A percentile compares a stretch with the other conserved stretches of the same genome.
Evolutionary conservation across 1,284 basidiomycete species (phyloP).

Genomic region (Schizophyllum commune): DNA sequence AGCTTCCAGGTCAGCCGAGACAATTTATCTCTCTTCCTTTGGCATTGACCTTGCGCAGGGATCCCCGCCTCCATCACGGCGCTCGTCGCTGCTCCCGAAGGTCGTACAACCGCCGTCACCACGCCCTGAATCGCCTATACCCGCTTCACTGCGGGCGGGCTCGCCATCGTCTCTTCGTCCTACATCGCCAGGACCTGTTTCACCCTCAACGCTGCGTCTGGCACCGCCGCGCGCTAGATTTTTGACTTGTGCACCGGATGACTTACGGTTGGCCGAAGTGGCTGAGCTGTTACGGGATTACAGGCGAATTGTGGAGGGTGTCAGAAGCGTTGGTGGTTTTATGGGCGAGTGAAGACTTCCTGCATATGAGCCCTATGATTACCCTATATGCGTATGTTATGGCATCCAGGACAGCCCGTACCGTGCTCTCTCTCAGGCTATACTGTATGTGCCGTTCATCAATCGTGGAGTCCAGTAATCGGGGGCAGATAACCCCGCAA

Average conservation of each 20-base stretch:
- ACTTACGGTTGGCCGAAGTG: slow-evolving; percentile 70
- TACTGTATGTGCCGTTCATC: too few relatives aligned
- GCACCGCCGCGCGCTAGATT: slow-evolving; percentile 60
- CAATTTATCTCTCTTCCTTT: slow-evolving; percentile 2
- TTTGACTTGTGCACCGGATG: slow-evolving; percentile 60
- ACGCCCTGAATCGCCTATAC: slow-evolving; percentile 23
- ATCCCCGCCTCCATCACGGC: slow-evolving; percentile 15
- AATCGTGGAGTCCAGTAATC: too few relatives aligned
- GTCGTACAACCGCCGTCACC: slow-evolving; percentile 14
- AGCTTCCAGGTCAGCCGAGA: slow-evolving; percentile 29
- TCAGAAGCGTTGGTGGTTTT: slow-evolving; percentile 37
- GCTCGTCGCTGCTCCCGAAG: slow-evolving; percentile 34
- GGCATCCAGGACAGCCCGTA: too few relatives aligned
- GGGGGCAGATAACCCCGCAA: too few relatives aligned
- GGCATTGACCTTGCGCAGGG: slow-evolving; percentile 5
- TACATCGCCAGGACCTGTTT: neutral
- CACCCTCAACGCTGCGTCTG: slow-evolving; percentile 14
- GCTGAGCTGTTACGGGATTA: slow-evolving; percentile 71
- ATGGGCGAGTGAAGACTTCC: slow-evolving; percentile 13
- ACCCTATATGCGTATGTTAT: too few relatives aligned
- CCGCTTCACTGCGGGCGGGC: slow-evolving; percentile 36
- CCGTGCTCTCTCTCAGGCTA: too few relatives aligned
- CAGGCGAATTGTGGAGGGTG: slow-evolving; percentile 49
- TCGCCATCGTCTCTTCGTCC: slow-evolving; percentile 27
- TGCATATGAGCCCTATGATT: too few relatives aligned